Base-by-base conservation (phyloP, 176 grass and related monocot genomes). In the Triticum turgidum region DNA sequence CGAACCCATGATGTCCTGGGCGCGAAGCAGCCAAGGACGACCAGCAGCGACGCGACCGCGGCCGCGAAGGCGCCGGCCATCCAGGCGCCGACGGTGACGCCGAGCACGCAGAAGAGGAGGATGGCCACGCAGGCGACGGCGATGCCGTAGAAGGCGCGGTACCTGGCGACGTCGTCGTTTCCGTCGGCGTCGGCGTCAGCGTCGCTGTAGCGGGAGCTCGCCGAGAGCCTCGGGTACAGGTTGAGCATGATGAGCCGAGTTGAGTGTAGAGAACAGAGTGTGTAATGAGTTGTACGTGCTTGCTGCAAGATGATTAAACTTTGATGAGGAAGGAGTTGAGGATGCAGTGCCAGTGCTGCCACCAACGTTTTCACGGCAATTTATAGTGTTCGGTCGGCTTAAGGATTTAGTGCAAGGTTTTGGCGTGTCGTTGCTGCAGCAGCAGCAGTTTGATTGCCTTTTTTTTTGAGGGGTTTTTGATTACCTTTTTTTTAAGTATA, bases 91-190 rank as follows among this genome's bases (percentile, higher is more conserved):
- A 80, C 24, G 11, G 88, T 68, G 59, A 69, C 24, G 4, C 61
- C 77, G 44, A 89, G 83, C 12, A 89, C 12, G 61, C 20, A 59
- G 13, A 89, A 54, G 24, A 89, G 83, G 3, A 89, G 78, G 47
- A 86, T 63, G 77, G 70, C 56, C 61, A 56, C 72, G 52, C 79
- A 69, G 34, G 45, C 61, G 61, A 86, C 49, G 24, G 80, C 35
- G 70, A 89, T 27, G 47, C 77, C 78, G 25, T 85, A 89, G 83
- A 83, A 89, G 35, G 78, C 3, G 27, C 80, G 78, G 61, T 65
- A 67, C 14, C 35, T 66, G 27, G 42, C 8, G 20, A 73, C 81
- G 7, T 42, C 81, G 47, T 47, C 18, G 61, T 45, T 64, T 18
- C 44, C 15, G 2, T 22, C 68, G 9, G 2, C 32, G 2, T 22